Conservation (phyloP, 257 asterid species). For the Paraleonurus japonicus region DNA sequence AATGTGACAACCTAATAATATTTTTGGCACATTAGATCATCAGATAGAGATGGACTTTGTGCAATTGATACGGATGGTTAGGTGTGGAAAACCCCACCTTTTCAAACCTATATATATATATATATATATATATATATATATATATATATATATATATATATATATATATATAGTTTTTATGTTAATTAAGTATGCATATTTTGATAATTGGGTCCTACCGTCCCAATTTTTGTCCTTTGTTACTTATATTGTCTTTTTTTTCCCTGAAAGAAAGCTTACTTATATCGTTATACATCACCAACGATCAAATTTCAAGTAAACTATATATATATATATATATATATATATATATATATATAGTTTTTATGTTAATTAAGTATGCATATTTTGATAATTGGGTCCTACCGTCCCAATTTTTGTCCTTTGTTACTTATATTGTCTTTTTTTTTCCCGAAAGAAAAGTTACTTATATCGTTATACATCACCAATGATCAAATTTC, state of each 20-base stretch:
- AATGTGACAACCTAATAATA: slow-evolving; percentile 27
- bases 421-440: neutral
- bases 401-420: neutral
- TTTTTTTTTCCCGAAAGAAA: no score
- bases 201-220: neutral
- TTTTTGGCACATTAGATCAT: slow-evolving; percentile 40
- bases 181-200: no score
- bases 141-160: no score
- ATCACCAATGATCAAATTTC: neutral
- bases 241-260: no score
- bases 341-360: no score
- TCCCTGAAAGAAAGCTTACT: no score
- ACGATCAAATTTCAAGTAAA: neutral
- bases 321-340: no score
- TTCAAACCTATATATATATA: neutral
- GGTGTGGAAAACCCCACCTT: slow-evolving; percentile 21
- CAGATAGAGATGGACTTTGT: slow-evolving; percentile 26
- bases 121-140: no score
- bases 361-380: no score
- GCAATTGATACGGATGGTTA: slow-evolving; percentile 21
- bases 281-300: no score
- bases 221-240: neutral
- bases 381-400: neutral
- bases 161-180: no score
- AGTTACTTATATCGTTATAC: no score